Evolutionary conservation across 495 filamentous ascomycete genomes (phyloP).

Genomic region (Penicillium salamii): DNA sequence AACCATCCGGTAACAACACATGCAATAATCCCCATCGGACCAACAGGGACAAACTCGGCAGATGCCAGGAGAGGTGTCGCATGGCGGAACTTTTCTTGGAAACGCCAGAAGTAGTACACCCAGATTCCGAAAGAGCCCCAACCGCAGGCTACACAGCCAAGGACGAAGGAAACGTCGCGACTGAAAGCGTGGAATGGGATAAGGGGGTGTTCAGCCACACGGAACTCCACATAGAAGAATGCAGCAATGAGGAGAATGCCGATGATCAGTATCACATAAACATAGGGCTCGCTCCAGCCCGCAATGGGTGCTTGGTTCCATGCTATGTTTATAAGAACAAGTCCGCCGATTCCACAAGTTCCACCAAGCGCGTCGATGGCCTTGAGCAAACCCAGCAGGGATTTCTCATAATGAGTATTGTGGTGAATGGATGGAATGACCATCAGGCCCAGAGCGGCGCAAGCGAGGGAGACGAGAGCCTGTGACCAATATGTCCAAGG

Average conservation of each 20-base stretch:
- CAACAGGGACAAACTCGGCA: slow-evolving; percentile 40
- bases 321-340: slow-evolving; percentile 55
- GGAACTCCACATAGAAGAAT: slow-evolving; percentile 43
- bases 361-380: slow-evolving; percentile 51
- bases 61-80: slow-evolving; percentile 34
- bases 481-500: slow-evolving; percentile 64
- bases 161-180: slow-evolving; percentile 38
- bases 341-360: slow-evolving; percentile 50
- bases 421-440: slow-evolving; percentile 48
- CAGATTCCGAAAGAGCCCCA: slow-evolving; percentile 52
- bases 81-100: slow-evolving; percentile 33
- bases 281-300: slow-evolving; percentile 44
- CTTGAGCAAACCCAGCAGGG: slow-evolving; percentile 10
- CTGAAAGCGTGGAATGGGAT: slow-evolving; percentile 42
- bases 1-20: slow-evolving; percentile 44
- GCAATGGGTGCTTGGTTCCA: slow-evolving; percentile 50
- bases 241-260: slow-evolving; percentile 34
- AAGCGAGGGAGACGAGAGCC: slow-evolving; percentile 41
- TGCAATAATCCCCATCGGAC: slow-evolving; percentile 36
- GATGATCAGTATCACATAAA: slow-evolving; percentile 45
- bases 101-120: slow-evolving; percentile 47
- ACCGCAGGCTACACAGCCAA: slow-evolving; percentile 44
- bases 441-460: slow-evolving; percentile 37
- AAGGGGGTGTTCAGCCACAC: slow-evolving; percentile 35
- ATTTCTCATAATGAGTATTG: neutral